Percentiles rank a stretch among this genome's conserved stretches.
Conservation (phyloP, 169 alveolate species). For the Plasmodium falciparum region DNA sequence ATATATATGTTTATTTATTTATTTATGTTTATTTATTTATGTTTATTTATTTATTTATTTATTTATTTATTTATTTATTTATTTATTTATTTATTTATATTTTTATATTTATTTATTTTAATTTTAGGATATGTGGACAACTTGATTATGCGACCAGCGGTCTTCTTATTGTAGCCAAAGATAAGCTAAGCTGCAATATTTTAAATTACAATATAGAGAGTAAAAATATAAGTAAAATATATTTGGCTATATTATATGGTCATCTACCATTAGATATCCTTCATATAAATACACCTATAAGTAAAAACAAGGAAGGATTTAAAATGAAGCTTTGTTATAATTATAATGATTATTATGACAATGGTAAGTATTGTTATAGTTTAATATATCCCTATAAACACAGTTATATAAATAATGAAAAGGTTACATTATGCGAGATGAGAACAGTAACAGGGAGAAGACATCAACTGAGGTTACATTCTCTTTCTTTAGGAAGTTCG, state of each 20-base stretch:
- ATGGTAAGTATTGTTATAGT: slow-evolving; percentile 74
- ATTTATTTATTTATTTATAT: background rate
- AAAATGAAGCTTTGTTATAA: slow-evolving; percentile 75
- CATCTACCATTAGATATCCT: slow-evolving; percentile 67
- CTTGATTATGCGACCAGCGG: slow-evolving; percentile 78
- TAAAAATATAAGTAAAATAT: slow-evolving; percentile 70
- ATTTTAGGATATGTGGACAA: slow-evolving; percentile 73
- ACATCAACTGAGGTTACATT: slow-evolving; percentile 71
- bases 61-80: too few relatives aligned
- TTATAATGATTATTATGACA: slow-evolving; percentile 66
- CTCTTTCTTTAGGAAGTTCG: slow-evolving; percentile 52
- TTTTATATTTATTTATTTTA: slow-evolving; percentile 1
- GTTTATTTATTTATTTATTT: too few relatives aligned
- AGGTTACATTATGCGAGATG: slow-evolving; percentile 71
- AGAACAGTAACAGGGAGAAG: slow-evolving; percentile 76
- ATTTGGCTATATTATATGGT: slow-evolving; percentile 64
- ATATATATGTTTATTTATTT: background rate
- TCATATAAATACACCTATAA: slow-evolving; percentile 62
- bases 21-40: background rate
- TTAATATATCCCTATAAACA: slow-evolving; percentile 65
- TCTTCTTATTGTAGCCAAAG: slow-evolving; percentile 69
- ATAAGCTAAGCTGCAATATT: slow-evolving; percentile 52
- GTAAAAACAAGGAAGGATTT: slow-evolving; percentile 63
- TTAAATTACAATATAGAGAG: slow-evolving; percentile 64
- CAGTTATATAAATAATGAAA: slow-evolving; percentile 52